Evolutionary conservation across 805 yeast genomes (phyloP).

Genomic region (Saturnispora silvae): DNA sequence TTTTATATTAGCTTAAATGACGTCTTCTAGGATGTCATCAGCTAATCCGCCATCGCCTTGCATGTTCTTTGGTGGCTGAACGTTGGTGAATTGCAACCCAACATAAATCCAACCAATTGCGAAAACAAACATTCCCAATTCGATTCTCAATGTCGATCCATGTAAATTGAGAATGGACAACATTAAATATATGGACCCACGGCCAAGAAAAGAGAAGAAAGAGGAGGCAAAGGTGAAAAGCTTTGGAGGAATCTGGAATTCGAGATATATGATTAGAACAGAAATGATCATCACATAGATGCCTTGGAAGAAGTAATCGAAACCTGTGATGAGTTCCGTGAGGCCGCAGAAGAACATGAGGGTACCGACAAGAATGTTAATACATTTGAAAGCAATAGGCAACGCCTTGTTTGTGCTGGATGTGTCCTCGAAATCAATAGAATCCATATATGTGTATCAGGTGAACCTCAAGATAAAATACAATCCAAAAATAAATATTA

Average conservation of each 20-base stretch:
- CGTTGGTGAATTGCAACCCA: conserved; percentile 60
- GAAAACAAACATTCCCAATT: conserved; percentile 50
- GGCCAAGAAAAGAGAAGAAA: conserved; percentile 60
- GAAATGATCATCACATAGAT: conserved; percentile 50
- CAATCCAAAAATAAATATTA: too few species aligned
- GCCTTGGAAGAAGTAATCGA: conserved; percentile 42
- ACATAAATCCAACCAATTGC: conserved; percentile 49
- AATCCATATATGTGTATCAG: conserved; percentile 19
- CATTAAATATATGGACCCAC: conserved; percentile 52
- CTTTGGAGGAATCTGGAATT: conserved; percentile 42
- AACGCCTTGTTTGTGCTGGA: not conserved
- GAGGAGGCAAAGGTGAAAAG: conserved; percentile 59
- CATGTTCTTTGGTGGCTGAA: conserved; percentile 75
- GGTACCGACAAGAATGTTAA: conserved; percentile 46
- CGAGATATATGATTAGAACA: conserved; percentile 37
- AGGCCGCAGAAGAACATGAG: conserved; percentile 39
- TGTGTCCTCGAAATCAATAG: conserved; percentile 33
- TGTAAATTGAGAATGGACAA: conserved; percentile 39
- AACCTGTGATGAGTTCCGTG: conserved; percentile 35
- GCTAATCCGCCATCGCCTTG: conserved; percentile 36
- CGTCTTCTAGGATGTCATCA: conserved; percentile 26
- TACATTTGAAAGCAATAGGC: conserved; percentile 34
- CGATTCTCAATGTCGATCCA: conserved; percentile 41
- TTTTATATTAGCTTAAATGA: conserved; percentile 13
- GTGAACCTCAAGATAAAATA: too few species aligned